A percentile compares a stretch with the other conserved stretches of the same genome.
These are phyloP conservation scores for Skeletonema tropicum DNA, from an alignment of 108 stramenopile species.

Conservation along the genomic window DNA sequence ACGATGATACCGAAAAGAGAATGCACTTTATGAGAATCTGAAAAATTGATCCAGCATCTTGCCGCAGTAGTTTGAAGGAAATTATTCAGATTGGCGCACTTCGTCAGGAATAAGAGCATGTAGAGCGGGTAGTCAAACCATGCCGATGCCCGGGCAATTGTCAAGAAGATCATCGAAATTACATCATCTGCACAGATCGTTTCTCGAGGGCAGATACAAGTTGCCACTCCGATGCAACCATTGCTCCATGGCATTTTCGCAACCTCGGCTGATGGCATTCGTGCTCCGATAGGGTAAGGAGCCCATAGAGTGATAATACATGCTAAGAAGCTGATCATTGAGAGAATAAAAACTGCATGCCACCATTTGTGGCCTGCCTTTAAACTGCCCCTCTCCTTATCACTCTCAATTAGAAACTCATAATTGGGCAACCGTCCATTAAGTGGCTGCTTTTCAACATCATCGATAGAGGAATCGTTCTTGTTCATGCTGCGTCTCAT, in stretches of 20 bases:
- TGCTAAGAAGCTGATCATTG: constrained; percentile 10
- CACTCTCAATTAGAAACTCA: background rate
- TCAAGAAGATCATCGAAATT: constrained; percentile 35
- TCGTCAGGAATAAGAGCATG: constrained; percentile 33
- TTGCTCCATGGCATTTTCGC: constrained; percentile 25
- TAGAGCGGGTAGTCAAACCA: constrained; percentile 36
- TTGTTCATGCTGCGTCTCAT: background rate
- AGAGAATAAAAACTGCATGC: constrained; percentile 30
- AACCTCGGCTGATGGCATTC: constrained; percentile 19
- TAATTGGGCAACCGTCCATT: background rate
- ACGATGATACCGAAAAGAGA: constrained; percentile 20
- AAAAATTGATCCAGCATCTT: constrained; percentile 27
- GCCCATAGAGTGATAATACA: constrained; percentile 30
- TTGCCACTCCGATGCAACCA: constrained; percentile 24
- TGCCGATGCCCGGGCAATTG: constrained; percentile 22
- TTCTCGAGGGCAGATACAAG: constrained; percentile 33
- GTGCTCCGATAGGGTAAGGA: constrained; percentile 30
- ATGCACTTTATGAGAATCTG: constrained; percentile 24
- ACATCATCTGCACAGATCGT: constrained; percentile 34
- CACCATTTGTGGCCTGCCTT: constrained; percentile 14
- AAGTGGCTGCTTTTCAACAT: background rate
- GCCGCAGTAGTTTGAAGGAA: constrained; percentile 14
- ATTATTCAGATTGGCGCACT: constrained; percentile 32
- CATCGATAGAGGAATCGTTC: background rate
- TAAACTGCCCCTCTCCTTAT: constrained; percentile 2